Evolutionary conservation across 805 yeast species (phyloP).

Genomic region (Kuraishia molischiana): DNA sequence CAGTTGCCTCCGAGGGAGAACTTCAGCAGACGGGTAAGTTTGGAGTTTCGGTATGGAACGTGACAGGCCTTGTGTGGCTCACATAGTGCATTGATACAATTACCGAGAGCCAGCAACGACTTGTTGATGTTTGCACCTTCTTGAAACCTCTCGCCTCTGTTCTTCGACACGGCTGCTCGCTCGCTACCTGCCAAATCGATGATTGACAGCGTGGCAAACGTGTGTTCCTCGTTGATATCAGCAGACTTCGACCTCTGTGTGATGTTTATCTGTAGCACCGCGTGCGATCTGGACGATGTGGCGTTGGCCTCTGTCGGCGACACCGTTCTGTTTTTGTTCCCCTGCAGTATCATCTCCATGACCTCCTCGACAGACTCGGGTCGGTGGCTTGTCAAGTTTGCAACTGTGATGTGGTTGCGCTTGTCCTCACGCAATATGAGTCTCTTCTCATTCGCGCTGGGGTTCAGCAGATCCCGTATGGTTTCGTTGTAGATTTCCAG

Average conservation of each 20-base stretch:
- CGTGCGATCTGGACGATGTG: conserved; percentile 88
- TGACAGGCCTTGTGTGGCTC: conserved; percentile 59
- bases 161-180: conserved; percentile 82
- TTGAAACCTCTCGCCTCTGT: conserved; percentile 67
- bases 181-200: conserved; percentile 95
- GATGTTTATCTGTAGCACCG: conserved; percentile 77
- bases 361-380: conserved; percentile 62
- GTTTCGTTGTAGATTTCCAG: conserved; percentile 89
- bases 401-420: conserved; percentile 53
- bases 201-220: conserved; percentile 72
- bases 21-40: conserved; percentile 76
- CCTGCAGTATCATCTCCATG: conserved; percentile 64
- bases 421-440: conserved; percentile 66
- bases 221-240: conserved; percentile 56
- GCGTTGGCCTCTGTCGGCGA: conserved; percentile 90
- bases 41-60: conserved; percentile 87
- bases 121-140: conserved; percentile 94
- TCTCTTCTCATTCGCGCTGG: conserved; percentile 33
- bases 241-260: conserved; percentile 47
- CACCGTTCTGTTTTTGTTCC: conserved; percentile 69
- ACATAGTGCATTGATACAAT: conserved; percentile 88
- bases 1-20: conserved; percentile 92
- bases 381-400: conserved; percentile 55
- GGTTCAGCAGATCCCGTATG: conserved; percentile 67
- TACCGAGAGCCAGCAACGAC: conserved; percentile 76